Percentiles rank a stretch among this genome's conserved stretches.
phyloP scores from a whole-genome alignment of 805 yeast genomes.

The Candida germanica region DNA sequence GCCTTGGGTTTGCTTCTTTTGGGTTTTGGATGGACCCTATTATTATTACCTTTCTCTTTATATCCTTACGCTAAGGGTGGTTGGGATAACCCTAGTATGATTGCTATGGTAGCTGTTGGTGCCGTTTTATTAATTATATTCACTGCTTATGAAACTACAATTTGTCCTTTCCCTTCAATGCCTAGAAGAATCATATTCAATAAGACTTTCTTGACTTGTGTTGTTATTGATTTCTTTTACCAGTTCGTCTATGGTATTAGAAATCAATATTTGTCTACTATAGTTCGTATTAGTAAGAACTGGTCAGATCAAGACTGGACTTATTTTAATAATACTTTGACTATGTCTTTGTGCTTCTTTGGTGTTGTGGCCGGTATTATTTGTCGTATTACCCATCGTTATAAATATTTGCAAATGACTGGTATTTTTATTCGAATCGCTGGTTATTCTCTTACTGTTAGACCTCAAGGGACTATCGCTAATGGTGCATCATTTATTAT shows the following conservation, averaged over 20 bases:
- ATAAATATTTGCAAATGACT: constrained; percentile 30
- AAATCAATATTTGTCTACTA: constrained; percentile 31
- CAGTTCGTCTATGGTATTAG: constrained; percentile 26
- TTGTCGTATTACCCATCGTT: constrained; percentile 33
- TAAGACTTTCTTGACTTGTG: constrained; percentile 36
- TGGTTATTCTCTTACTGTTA: constrained; percentile 24
- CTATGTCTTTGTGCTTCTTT: constrained; percentile 36
- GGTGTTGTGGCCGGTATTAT: constrained; percentile 35
- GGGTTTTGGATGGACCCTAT: constrained; percentile 37
- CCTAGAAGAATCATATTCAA: constrained; percentile 31
- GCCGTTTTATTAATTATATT: constrained; percentile 30
- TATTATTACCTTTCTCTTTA: constrained; percentile 38
- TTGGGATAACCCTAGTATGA: constrained; percentile 38
- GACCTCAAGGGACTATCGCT: constrained; percentile 16
- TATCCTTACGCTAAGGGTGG: constrained; percentile 28
- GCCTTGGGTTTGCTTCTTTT: constrained; percentile 34
- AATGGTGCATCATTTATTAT: constrained; percentile 30
- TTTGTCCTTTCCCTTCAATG: constrained; percentile 35
- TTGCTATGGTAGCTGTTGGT: constrained; percentile 44
- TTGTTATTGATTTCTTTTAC: constrained; percentile 31
- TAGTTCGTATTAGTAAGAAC: constrained; percentile 28
- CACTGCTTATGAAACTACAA: constrained; percentile 31
- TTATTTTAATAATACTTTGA: constrained; percentile 34
- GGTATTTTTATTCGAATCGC: constrained; percentile 31
- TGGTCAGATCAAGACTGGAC: constrained; percentile 32